Evolutionary conservation across 2,329 filamentous ascomycete species (phyloP).

Genomic region (Parascedosporium putredinis): DNA sequence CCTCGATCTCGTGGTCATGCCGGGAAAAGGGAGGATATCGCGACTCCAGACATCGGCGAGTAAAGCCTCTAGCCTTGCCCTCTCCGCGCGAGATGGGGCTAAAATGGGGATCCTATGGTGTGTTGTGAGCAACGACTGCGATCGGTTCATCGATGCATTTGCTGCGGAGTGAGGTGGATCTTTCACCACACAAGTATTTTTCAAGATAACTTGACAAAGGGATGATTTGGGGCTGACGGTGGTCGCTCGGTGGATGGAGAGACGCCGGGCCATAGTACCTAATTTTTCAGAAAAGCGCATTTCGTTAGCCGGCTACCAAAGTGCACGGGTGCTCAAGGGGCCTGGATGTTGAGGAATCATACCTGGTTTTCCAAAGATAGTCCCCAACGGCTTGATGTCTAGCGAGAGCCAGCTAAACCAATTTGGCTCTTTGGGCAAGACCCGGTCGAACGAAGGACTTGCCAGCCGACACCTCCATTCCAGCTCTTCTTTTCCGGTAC

Average conservation of each 20-base stretch:
- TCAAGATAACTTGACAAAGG: slow-evolving; percentile 70
- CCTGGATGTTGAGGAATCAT: slow-evolving; percentile 11
- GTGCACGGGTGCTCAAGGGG: no score
- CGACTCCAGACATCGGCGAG: slow-evolving; percentile 77
- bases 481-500: slow-evolving; percentile 66
- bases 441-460: slow-evolving; percentile 36
- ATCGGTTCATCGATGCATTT: slow-evolving; percentile 55
- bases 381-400: slow-evolving; percentile 63
- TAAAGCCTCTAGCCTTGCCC: slow-evolving; percentile 63
- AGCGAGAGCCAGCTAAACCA: slow-evolving; percentile 56
- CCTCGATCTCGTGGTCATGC: slow-evolving; percentile 57
- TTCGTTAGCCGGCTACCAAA: no score
- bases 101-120: slow-evolving; percentile 58
- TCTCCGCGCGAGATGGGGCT: slow-evolving; percentile 62
- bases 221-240: slow-evolving; percentile 60
- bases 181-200: slow-evolving; percentile 66
- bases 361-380: slow-evolving; percentile 65
- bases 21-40: slow-evolving; percentile 70
- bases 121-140: slow-evolving; percentile 67
- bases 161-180: slow-evolving; percentile 35
- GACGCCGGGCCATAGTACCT: slow-evolving; percentile 54
- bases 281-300: no score
- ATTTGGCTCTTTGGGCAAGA: slow-evolving; percentile 33
- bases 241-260: slow-evolving; percentile 71
- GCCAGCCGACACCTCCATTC: slow-evolving; percentile 67